These are phyloP conservation scores for Lipomyces orientalis DNA, from an alignment of 805 yeast genomes.

Conservation along the genomic window DNA sequence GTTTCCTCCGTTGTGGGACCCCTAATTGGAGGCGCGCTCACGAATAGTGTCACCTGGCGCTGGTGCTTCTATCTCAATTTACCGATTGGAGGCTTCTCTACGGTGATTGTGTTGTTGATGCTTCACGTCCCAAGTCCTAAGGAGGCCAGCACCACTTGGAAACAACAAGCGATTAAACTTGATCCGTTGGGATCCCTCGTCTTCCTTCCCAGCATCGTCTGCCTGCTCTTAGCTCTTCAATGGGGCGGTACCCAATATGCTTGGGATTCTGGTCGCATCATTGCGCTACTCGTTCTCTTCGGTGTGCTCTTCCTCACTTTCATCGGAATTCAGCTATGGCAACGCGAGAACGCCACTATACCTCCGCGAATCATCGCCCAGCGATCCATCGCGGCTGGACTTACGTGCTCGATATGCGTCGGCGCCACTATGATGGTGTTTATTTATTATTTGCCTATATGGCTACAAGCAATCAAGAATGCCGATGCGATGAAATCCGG, in stretches of 20 bases:
- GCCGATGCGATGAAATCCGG: slow-evolving; percentile 52
- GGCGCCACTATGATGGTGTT: slow-evolving; percentile 36
- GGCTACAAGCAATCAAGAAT: not conserved
- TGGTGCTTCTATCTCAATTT: slow-evolving; percentile 57
- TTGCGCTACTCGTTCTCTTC: slow-evolving; percentile 45
- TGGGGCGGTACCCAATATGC: slow-evolving; percentile 17
- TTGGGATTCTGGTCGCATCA: slow-evolving; percentile 13
- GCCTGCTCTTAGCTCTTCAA: slow-evolving; percentile 34
- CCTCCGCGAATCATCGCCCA: slow-evolving; percentile 54
- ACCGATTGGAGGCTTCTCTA: slow-evolving; percentile 46
- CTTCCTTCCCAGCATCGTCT: slow-evolving; percentile 49
- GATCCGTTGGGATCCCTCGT: slow-evolving; percentile 49
- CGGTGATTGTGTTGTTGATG: slow-evolving; percentile 35
- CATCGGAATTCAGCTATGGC: slow-evolving; percentile 56
- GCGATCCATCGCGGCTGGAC: slow-evolving; percentile 46
- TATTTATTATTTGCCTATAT: not conserved
- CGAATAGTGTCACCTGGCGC: slow-evolving; percentile 55
- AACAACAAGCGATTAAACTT: slow-evolving; percentile 52
- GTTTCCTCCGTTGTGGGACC: slow-evolving; percentile 58
- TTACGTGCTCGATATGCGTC: slow-evolving; percentile 37
- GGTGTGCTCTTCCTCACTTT: slow-evolving; percentile 51
- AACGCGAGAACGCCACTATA: slow-evolving; percentile 58
- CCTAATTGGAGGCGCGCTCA: slow-evolving; percentile 57
- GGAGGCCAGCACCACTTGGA: slow-evolving; percentile 49
- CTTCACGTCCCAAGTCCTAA: slow-evolving; percentile 39